Evolutionary conservation across 805 yeast genomes (phyloP), one percentile per base, ranked within the genome.

Genomic region (Saccharomycopsis malanga): DNA sequence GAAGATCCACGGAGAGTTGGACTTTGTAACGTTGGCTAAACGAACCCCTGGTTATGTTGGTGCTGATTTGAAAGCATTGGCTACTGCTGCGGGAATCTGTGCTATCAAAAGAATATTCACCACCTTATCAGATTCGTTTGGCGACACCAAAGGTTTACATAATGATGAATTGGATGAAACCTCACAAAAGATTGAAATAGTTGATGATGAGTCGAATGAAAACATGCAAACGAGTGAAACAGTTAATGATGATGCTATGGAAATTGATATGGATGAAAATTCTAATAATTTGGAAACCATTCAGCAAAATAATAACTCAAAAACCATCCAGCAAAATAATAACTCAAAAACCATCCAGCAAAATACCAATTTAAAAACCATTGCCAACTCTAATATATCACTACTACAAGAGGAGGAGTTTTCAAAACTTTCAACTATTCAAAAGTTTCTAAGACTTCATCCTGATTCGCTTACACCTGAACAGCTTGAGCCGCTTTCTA

Each of bases 31-130:
- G 51, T 69, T 93, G 43, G 96, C 98, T 1, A 89, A 89, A 59
- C 69, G 86, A 69, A 93, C 98, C 0, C 97, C 98, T 0, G 98
- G 98, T 14, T 93, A 80, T 64, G 98, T 93, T 4, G 98, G 98
- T 44, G 98, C 98, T 1, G 98, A 93, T 69, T 72, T 93, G 55
- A 87, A 88, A 58, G 94, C 98, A 12, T 72, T 93, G 48, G 94
- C 87, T 1, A 80, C 96, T 0, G 96, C 96, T 2, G 96, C 98
- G 0, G 98, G 98, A 49, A 84, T 88, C 17, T 76, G 86, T 53
- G 96, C 98, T 1, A 89, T 93, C 53, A 89, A 91, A 60, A 74
- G 98, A 55, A 89, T 93, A 4, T 91, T 91, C 61, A 77, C 79
- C 48, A 70, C 77, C 32, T 65, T 77, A 37, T 57, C 49, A 17